Percentiles rank a stretch among this genome's conserved stretches.
Conservation (phyloP, 345 rosid genomes). For the Firmiana major region DNA sequence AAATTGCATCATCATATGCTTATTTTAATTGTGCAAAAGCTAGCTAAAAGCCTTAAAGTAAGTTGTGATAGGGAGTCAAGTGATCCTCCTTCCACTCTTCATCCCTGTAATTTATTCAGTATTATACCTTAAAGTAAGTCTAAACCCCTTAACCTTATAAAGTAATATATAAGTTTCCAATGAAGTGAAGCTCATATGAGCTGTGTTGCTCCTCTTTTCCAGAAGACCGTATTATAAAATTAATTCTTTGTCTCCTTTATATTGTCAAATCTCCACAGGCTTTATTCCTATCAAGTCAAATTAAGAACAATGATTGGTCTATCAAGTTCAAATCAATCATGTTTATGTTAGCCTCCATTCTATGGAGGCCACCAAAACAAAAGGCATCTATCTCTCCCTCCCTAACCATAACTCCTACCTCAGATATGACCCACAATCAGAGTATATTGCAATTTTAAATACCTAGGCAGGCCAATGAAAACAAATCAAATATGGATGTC, state of each 20-base stretch:
- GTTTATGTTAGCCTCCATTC: background rate
- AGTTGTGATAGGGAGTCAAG: background rate
- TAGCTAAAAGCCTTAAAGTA: background rate
- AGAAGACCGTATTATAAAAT: background rate
- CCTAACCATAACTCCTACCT: background rate
- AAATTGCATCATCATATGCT: too few species aligned
- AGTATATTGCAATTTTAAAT: constrained; percentile 5
- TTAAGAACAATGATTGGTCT: background rate
- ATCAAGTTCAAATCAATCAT: background rate
- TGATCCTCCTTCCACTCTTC: background rate
- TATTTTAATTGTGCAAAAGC: background rate
- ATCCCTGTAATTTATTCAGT: too few species aligned
- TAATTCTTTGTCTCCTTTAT: background rate
- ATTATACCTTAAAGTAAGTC: background rate
- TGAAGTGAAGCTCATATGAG: background rate
- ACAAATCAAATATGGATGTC: background rate
- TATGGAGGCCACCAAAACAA: background rate
- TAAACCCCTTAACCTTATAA: background rate
- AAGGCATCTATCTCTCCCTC: background rate
- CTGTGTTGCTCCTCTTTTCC: background rate
- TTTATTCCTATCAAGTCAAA: background rate
- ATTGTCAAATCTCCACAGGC: background rate
- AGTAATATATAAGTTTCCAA: background rate
- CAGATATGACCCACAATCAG: background rate
- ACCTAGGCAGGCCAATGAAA: background rate